A percentile compares a stretch with the other conserved stretches of the same genome.
phyloP scores from a whole-genome alignment of 331 rosid genomes.

The Quercus tomentella region DNA sequence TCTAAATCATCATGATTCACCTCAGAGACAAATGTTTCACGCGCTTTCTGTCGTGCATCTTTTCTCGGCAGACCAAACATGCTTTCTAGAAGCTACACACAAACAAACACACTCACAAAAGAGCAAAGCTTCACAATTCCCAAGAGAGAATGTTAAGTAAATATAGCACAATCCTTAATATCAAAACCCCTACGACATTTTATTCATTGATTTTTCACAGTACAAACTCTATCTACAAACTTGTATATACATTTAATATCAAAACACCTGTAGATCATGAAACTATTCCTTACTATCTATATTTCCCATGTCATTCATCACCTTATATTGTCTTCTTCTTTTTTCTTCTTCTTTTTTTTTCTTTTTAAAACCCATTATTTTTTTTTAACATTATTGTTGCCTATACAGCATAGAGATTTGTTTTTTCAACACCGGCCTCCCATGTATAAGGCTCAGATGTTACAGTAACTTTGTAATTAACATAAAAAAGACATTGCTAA shows the following conservation, averaged over 20 bases:
- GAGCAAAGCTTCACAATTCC: background rate
- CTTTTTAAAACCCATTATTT: background rate
- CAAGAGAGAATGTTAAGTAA: background rate
- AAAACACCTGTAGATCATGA: background rate
- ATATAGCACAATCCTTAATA: background rate
- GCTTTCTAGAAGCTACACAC: no score
- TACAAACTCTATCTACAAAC: constrained; percentile 2
- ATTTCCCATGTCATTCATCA: background rate
- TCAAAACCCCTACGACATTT: background rate
- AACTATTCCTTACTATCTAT: background rate
- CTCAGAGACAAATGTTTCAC: background rate
- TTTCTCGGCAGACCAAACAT: no score
- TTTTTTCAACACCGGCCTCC: constrained; percentile 47
- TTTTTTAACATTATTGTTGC: background rate
- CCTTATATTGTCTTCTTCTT: background rate
- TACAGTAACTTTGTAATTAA: constrained; percentile 8
- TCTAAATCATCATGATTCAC: background rate
- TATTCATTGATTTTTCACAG: constrained; percentile 1
- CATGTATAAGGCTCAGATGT: constrained; percentile 41
- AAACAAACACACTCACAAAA: background rate
- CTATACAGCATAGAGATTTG: constrained; percentile 38
- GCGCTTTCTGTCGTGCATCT: background rate
- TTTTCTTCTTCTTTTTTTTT: background rate
- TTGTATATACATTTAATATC: constrained; percentile 1
- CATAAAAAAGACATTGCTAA: constrained; percentile 7